Evolutionary conservation across 352 stramenopile genomes (phyloP).

Genomic region (Phytophthora hibernalis): DNA sequence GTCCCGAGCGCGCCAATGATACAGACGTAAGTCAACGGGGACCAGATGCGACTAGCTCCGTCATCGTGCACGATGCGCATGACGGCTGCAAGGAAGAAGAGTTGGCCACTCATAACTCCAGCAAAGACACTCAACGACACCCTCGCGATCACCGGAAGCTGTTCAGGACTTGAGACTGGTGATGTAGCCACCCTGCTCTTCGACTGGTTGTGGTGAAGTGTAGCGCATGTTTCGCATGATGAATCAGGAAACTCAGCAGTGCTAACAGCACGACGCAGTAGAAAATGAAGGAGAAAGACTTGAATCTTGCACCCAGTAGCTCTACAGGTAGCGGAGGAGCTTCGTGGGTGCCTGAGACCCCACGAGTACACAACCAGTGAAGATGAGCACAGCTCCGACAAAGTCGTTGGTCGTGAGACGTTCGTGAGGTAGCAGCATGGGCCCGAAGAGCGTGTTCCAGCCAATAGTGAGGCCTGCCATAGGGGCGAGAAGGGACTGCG

Average conservation of each 20-base stretch:
- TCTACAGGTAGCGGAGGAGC: constrained; percentile 67
- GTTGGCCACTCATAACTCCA: constrained; percentile 75
- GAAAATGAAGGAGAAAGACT: constrained; percentile 67
- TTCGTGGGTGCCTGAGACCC: constrained; percentile 72
- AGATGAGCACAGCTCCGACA: constrained; percentile 77
- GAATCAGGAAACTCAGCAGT: constrained; percentile 57
- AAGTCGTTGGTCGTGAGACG: constrained; percentile 79
- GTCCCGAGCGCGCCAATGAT: constrained; percentile 67
- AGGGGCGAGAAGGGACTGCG: constrained; percentile 82
- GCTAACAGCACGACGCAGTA: constrained; percentile 58
- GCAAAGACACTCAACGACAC: constrained; percentile 72
- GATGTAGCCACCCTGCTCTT: constrained; percentile 35
- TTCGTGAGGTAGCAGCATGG: constrained; percentile 73
- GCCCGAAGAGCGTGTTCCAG: constrained; percentile 85
- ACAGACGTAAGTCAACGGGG: constrained; percentile 73
- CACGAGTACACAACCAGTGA: constrained; percentile 79
- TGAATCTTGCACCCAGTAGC: constrained; percentile 59
- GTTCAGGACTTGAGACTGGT: constrained; percentile 26
- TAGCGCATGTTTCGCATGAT: constrained; percentile 65
- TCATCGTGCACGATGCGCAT: constrained; percentile 76
- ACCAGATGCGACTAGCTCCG: constrained; percentile 48
- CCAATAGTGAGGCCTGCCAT: constrained; percentile 86
- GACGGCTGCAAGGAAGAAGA: constrained; percentile 78
- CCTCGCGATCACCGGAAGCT: constrained; percentile 48
- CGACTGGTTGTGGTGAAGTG: constrained; percentile 46